These are phyloP conservation scores for Nannochloris sp. DNA, from an alignment of 139 green algal species.

Conservation along the genomic window DNA sequence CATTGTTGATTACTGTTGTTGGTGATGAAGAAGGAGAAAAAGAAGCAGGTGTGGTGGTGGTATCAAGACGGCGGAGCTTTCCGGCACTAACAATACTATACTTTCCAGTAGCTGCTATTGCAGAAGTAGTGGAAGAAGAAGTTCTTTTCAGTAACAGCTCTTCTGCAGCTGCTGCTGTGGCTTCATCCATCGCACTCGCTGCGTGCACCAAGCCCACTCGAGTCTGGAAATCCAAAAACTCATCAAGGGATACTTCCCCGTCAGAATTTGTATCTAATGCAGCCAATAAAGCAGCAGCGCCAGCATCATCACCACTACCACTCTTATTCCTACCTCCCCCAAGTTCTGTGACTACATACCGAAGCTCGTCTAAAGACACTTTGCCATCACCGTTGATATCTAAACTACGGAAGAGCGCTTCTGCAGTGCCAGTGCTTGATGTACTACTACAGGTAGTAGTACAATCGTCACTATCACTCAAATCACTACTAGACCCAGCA, in stretches of 20 bases:
- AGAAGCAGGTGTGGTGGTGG: too few species aligned
- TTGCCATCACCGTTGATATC: conserved; percentile 50
- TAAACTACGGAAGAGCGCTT: conserved; percentile 41
- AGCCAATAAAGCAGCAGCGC: conserved; percentile 5
- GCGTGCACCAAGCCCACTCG: conserved; percentile 14
- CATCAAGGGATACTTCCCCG: conserved; percentile 24
- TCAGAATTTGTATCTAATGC: conserved; percentile 6
- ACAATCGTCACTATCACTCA: too few species aligned
- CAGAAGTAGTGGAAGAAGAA: too few species aligned
- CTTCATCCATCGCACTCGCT: conserved; percentile 3
- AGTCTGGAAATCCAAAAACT: conserved; percentile 30
- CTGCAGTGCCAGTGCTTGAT: conserved; percentile 11
- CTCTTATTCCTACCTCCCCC: too few species aligned
- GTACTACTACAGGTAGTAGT: too few species aligned
- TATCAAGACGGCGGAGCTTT: too few species aligned
- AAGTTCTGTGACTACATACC: conserved; percentile 35
- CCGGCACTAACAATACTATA: too few species aligned
- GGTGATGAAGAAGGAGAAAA: too few species aligned
- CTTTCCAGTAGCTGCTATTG: too few species aligned
- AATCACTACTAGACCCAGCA: too few species aligned
- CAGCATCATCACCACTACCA: not conserved
- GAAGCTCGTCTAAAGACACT: conserved; percentile 39
- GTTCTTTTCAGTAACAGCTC: too few species aligned
- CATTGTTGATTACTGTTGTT: too few species aligned
- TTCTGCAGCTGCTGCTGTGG: not conserved